phyloP scores from a whole-genome alignment of 768 basidiomycete genomes.

The Mycena latifolia region DNA sequence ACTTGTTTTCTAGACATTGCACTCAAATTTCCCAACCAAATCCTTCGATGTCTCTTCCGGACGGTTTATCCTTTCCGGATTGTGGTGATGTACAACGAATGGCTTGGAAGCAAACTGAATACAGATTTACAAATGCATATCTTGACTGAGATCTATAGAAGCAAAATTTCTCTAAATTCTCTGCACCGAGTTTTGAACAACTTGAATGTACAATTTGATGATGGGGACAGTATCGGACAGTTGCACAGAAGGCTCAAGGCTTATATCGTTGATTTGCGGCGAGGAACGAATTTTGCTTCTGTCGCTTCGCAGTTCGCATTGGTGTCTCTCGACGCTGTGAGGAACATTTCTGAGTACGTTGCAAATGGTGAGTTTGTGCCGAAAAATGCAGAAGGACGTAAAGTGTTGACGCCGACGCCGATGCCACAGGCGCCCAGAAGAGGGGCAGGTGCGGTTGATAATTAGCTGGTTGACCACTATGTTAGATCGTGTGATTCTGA shows the following conservation, averaged over 20 bases:
- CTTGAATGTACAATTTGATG: neutral
- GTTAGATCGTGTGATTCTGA: no score
- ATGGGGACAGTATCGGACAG: neutral
- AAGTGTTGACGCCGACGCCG: no score
- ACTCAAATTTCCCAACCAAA: neutral
- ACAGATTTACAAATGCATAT: neutral
- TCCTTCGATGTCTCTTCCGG: neutral
- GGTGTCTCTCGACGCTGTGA: no score
- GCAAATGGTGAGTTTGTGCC: no score
- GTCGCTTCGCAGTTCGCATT: no score
- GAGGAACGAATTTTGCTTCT: conserved; percentile 3
- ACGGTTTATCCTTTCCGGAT: neutral
- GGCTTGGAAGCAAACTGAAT: neutral
- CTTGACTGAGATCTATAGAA: conserved; percentile 1
- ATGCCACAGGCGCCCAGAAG: no score
- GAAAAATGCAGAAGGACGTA: no score
- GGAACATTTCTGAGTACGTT: no score
- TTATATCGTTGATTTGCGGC: neutral
- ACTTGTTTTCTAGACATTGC: neutral
- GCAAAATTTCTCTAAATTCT: conserved; percentile 6
- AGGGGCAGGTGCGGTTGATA: no score
- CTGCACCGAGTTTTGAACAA: neutral
- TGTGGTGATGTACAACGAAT: conserved; percentile 5
- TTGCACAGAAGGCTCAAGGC: neutral
- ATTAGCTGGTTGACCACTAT: no score